These are phyloP conservation scores for Naganishia sp. DNA, from an alignment of 1,284 basidiomycete species.

Conservation along the genomic window DNA sequence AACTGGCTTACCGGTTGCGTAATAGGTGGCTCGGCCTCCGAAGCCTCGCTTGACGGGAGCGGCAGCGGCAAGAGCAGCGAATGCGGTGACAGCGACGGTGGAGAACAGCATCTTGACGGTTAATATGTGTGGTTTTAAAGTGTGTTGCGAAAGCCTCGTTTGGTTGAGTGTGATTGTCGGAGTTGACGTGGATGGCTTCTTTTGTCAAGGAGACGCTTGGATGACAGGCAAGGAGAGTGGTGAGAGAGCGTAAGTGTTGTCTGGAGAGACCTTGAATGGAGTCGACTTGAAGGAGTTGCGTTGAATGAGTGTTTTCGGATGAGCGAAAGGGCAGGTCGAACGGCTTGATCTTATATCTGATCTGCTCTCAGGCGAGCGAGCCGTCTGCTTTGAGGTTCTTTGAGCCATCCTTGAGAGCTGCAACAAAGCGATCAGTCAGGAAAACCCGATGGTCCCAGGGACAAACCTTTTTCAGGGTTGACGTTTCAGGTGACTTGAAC, in stretches of 20 bases:
- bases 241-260: slow-evolving; percentile 19
- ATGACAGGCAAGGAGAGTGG: slow-evolving; percentile 1
- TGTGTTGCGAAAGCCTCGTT: neutral
- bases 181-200: slow-evolving; percentile 10
- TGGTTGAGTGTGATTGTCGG: slow-evolving; percentile 7
- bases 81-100: slow-evolving; percentile 23
- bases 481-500: slow-evolving; percentile 17
- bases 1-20: slow-evolving; percentile 26
- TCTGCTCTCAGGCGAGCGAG: slow-evolving; percentile 4
- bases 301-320: neutral
- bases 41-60: slow-evolving; percentile 33
- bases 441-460: neutral
- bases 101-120: slow-evolving; percentile 29
- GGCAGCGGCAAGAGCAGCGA: slow-evolving; percentile 24
- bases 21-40: slow-evolving; percentile 37
- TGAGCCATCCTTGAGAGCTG: neutral
- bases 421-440: slow-evolving; percentile 1
- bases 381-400: neutral
- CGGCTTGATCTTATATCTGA: slow-evolving; percentile 18
- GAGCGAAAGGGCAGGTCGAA: neutral
- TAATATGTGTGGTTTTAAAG: slow-evolving; percentile 5
- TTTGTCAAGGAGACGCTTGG: slow-evolving; percentile 11
- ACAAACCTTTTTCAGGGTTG: slow-evolving; percentile 17
- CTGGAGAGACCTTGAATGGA: neutral
- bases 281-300: slow-evolving; percentile 2